Base-by-base conservation (phyloP, 2,329 filamentous ascomycete genomes). In the Colletotrichum magnum region DNA sequence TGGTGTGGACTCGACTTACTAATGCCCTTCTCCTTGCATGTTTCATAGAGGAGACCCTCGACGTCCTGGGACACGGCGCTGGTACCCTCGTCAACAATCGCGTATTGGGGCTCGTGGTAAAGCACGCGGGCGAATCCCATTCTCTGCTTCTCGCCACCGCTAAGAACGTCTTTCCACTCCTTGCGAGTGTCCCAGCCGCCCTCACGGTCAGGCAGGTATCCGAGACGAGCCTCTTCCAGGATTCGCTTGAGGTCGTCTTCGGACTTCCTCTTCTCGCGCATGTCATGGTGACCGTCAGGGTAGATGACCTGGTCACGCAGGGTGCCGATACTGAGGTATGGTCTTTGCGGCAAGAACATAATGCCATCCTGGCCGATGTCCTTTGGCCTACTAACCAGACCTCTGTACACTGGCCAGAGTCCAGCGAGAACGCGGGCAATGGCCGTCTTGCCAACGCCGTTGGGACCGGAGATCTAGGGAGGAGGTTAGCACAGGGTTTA, bases 81-180 rank as follows among this genome's bases (percentile, higher is more conserved):
- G 0, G 96, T 99, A 7, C 94, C 95, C 80, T 99, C 96, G 72
- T 99, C 96, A 66, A 99, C 90, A 75, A 99, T 94, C 2, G 94
- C 96, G 78, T 97, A 99, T 69, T 92, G 87, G 16, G 96, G 96
- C 82, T 98, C 95, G 77, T 99, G 96, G 77, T 99, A 99, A 48
- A 98, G 84, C 58, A 99, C 80, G 52, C 96, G 86, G 4, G 97
- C 95, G 75, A 99, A 94, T 0, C 90, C 94, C 88, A 99, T 94
- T 24, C 96, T 87, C 83, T 99, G 96, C 84, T 99, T 99, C 86
- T 99, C 96, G 13, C 96, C 96, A 47, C 96, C 96, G 72, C 92
- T 95, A n/a, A 99, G 86, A 5, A 99, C 94, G 74, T 98, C 95
- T 82, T 98, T 98, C 96, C 96, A 99, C 78, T 97, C 95, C 81